Conservation (phyloP, 441 rosid species). For the Adansonia madagascariensis region DNA sequence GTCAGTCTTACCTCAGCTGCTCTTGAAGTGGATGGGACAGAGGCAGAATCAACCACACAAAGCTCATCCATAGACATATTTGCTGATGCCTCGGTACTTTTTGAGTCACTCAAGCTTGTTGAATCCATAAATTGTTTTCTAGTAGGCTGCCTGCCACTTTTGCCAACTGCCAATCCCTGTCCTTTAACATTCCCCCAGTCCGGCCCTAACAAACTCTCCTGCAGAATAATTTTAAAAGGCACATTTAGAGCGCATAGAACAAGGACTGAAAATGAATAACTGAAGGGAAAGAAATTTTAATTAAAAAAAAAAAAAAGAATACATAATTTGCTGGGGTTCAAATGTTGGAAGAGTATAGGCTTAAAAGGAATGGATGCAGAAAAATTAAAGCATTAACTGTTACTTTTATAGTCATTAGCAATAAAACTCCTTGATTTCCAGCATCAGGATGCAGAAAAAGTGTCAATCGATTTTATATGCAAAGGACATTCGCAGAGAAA, state of each 20-base stretch:
- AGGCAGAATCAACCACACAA: conserved; percentile 65
- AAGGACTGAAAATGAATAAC: background rate
- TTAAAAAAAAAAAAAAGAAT: background rate
- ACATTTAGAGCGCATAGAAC: background rate
- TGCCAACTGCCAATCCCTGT: conserved; percentile 59
- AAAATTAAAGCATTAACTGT: conserved; percentile 12
- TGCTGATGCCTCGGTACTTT: conserved; percentile 67
- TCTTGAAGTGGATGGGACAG: conserved; percentile 74
- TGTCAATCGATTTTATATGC: background rate
- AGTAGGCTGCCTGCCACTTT: conserved; percentile 68
- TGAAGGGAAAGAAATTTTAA: background rate
- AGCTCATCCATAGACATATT: conserved; percentile 65
- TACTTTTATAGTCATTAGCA: background rate
- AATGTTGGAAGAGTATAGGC: background rate
- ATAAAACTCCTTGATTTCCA: background rate
- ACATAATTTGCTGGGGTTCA: background rate
- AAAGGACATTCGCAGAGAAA: background rate
- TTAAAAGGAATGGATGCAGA: background rate
- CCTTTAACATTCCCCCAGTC: conserved; percentile 82
- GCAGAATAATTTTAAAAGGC: conserved; percentile 26
- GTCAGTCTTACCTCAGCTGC: conserved; percentile 60
- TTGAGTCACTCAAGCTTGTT: conserved; percentile 70
- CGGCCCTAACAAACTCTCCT: conserved; percentile 63
- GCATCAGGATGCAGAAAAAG: background rate
- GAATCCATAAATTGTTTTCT: conserved; percentile 68